A percentile compares a stretch with the other conserved stretches of the same genome.
Conservation (phyloP, 148 eudicot genomes). For the Tetragonia tetragonoides region DNA sequence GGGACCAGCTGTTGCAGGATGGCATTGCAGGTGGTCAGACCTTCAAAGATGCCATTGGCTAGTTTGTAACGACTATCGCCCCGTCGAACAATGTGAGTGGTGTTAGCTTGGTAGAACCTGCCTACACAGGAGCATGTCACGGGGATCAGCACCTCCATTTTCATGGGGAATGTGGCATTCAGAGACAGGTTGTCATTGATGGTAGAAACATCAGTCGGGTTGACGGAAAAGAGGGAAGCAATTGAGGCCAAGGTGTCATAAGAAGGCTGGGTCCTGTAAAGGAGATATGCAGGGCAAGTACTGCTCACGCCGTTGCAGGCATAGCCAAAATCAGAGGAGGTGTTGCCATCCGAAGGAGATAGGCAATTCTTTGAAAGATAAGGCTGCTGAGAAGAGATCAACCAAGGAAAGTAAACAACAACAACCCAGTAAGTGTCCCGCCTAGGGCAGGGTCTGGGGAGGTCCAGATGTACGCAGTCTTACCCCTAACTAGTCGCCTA, state of each 20-base stretch:
- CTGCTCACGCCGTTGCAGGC: conserved; percentile 60
- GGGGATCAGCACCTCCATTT: conserved; percentile 58
- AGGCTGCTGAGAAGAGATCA: background rate
- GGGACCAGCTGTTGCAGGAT: conserved; percentile 40
- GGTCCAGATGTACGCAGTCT: too few relatives aligned
- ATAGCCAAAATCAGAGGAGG: conserved; percentile 61
- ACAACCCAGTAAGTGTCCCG: too few relatives aligned
- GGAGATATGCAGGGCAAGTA: conserved; percentile 65
- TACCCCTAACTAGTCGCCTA: too few relatives aligned
- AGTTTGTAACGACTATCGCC: conserved; percentile 32
- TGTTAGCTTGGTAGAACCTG: conserved; percentile 56
- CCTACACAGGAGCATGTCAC: conserved; percentile 72
- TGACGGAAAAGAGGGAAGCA: conserved; percentile 39
- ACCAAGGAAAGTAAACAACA: background rate
- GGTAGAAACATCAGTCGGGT: conserved; percentile 38
- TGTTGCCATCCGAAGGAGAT: conserved; percentile 50
- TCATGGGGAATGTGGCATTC: conserved; percentile 30
- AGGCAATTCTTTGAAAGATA: background rate
- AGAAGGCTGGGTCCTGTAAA: conserved; percentile 52
- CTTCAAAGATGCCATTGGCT: conserved; percentile 55
- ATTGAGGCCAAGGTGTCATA: conserved; percentile 56
- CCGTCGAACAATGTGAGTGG: conserved; percentile 31
- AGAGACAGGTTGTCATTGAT: conserved; percentile 41
- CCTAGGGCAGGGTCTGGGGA: too few relatives aligned
- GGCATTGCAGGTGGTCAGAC: conserved; percentile 68